Evolutionary conservation across 1,139 yeast genomes (phyloP).

Genomic region (Yamadazyma membranifaciens): DNA sequence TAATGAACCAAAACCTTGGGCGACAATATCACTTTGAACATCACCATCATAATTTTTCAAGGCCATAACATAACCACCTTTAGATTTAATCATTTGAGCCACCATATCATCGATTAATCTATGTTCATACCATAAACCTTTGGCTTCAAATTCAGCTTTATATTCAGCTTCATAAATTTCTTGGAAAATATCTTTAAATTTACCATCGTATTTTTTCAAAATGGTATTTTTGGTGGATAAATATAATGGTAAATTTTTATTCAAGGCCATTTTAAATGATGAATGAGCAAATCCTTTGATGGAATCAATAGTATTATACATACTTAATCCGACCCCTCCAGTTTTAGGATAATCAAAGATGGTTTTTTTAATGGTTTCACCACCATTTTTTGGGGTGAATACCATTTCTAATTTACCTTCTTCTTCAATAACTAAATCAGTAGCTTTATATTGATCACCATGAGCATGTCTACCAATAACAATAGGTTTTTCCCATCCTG

Average conservation of each 20-base stretch:
- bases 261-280: conserved; percentile 71
- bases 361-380: conserved; percentile 21
- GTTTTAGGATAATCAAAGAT: conserved; percentile 45
- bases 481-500: conserved; percentile 80
- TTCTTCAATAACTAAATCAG: conserved; percentile 65
- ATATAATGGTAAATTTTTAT: conserved; percentile 63
- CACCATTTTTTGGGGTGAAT: conserved; percentile 64
- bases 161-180: conserved; percentile 59
- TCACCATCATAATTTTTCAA: conserved; percentile 86
- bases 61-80: conserved; percentile 82
- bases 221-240: conserved; percentile 80
- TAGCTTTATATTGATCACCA: conserved; percentile 83
- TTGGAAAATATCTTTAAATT: conserved; percentile 78
- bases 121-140: conserved; percentile 77
- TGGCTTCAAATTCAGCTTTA: conserved; percentile 55
- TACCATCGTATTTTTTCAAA: conserved; percentile 77
- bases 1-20: conserved; percentile 82
- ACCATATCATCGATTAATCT: conserved; percentile 87
- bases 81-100: conserved; percentile 83
- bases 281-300: conserved; percentile 76
- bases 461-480: conserved; percentile 85
- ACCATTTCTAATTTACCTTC: conserved; percentile 69
- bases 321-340: conserved; percentile 80
- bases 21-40: conserved; percentile 81
- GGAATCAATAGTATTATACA: conserved; percentile 85